These are phyloP conservation scores for Cicer chorassanicum DNA, from an alignment of 306 rosid species.

Conservation along the genomic window DNA sequence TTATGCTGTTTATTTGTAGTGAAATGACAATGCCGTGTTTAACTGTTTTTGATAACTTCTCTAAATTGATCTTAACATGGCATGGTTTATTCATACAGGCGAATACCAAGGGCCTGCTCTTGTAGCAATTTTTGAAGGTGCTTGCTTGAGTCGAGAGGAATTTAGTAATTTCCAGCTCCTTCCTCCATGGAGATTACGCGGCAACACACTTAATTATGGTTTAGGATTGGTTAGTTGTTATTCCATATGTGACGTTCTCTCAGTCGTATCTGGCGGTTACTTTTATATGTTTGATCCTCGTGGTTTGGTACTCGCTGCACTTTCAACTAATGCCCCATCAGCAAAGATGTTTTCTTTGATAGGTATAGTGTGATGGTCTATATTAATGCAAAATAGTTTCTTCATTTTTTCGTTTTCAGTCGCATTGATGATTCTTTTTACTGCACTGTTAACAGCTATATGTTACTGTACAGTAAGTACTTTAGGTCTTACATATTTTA, in stretches of 20 bases:
- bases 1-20: slow-evolving; percentile 38
- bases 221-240: slow-evolving; percentile 89
- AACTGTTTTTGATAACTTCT: slow-evolving; percentile 31
- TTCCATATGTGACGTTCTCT: slow-evolving; percentile 78
- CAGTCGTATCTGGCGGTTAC: slow-evolving; percentile 81
- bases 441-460: slow-evolving; percentile 4
- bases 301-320: slow-evolving; percentile 76
- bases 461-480: slow-evolving; percentile 22
- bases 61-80: slow-evolving; percentile 33
- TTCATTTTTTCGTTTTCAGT: slow-evolving; percentile 8
- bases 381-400: slow-evolving; percentile 31
- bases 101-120: slow-evolving; percentile 98
- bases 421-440: slow-evolving; percentile 27
- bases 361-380: slow-evolving; percentile 55
- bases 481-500: slow-evolving; percentile 26
- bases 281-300: slow-evolving; percentile 93
- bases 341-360: slow-evolving; percentile 86
- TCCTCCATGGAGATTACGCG: slow-evolving; percentile 96
- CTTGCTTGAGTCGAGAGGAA: slow-evolving; percentile 90
- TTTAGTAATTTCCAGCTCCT: slow-evolving; percentile 83
- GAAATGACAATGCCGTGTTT: slow-evolving; percentile 32
- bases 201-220: slow-evolving; percentile 84
- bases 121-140: slow-evolving; percentile 83
- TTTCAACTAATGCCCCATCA: slow-evolving; percentile 69
- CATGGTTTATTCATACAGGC: slow-evolving; percentile 60